A percentile compares a stretch with the other conserved stretches of the same genome.
These are phyloP conservation scores for Exidia glandulosa DNA, from an alignment of 768 basidiomycete genomes.

Conservation along the genomic window DNA sequence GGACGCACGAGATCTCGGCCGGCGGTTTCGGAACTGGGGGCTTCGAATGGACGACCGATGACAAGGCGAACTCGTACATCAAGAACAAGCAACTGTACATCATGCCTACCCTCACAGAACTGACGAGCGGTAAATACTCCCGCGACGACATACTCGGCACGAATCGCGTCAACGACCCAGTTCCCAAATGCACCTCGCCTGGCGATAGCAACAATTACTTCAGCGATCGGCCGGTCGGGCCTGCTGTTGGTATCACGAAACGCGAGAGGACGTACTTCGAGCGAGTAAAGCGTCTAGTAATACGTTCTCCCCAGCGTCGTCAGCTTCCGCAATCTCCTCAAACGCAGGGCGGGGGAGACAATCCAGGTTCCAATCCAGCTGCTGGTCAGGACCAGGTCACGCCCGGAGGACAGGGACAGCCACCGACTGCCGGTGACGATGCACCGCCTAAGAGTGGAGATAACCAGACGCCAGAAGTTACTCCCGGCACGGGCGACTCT, in stretches of 20 bases:
- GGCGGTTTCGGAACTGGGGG: constrained; percentile 48
- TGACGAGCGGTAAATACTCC: constrained; percentile 26
- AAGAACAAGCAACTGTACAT: constrained; percentile 44
- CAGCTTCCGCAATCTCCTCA: constrained; percentile 23
- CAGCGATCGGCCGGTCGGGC: neutral
- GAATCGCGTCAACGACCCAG: neutral
- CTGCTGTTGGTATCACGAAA: neutral
- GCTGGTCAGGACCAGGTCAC: too few relatives aligned
- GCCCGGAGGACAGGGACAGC: too few relatives aligned
- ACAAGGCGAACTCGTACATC: constrained; percentile 30
- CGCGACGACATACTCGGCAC: constrained; percentile 26
- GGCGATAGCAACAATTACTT: neutral
- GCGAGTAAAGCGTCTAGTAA: neutral
- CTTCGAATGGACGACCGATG: constrained; percentile 44
- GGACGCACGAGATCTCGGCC: constrained; percentile 40
- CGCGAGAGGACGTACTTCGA: neutral
- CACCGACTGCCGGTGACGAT: too few relatives aligned
- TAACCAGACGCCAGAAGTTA: neutral
- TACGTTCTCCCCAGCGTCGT: neutral
- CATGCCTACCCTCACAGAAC: constrained; percentile 46
- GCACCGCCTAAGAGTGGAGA: too few relatives aligned
- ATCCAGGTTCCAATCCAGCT: too few relatives aligned
- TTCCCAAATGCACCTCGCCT: neutral
- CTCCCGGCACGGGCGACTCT: constrained; percentile 20
- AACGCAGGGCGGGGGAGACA: too few relatives aligned